Evolutionary conservation across 495 filamentous ascomycete species (phyloP).

Genomic region (Aspergillus incahuasiensis): DNA sequence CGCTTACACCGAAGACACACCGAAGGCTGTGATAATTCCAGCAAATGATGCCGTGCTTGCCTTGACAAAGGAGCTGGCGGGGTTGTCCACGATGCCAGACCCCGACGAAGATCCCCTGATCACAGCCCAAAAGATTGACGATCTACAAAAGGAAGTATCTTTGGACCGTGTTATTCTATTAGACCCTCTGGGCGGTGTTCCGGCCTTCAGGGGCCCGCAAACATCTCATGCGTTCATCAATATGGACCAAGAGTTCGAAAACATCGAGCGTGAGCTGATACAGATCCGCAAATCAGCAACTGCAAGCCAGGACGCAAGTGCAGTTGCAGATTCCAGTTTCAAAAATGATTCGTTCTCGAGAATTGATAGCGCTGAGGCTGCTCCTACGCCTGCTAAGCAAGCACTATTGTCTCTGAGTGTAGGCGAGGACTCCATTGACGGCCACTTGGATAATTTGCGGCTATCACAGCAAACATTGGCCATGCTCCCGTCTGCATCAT

Average conservation of each 20-base stretch:
- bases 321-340: constrained; percentile 19
- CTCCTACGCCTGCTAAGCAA: constrained; percentile 16
- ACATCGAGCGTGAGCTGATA: constrained; percentile 58
- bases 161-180: constrained; percentile 86
- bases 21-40: constrained; percentile 49
- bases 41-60: constrained; percentile 68
- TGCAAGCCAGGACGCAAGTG: constrained; percentile 3
- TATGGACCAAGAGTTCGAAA: constrained; percentile 80
- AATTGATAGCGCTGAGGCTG: constrained; percentile 36
- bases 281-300: constrained; percentile 17
- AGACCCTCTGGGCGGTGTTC: constrained; percentile 85
- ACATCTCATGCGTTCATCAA: constrained; percentile 89
- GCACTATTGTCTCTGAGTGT: constrained; percentile 5
- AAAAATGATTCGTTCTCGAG: constrained; percentile 45
- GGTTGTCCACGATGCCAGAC: constrained; percentile 37
- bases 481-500: constrained; percentile 79
- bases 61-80: constrained; percentile 67
- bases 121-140: constrained; percentile 39
- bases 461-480: constrained; percentile 63
- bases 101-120: constrained; percentile 44
- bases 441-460: constrained; percentile 69
- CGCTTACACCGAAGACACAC: constrained; percentile 59
- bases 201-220: constrained; percentile 59
- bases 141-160: constrained; percentile 51
- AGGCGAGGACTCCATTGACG: constrained; percentile 26